Base-by-base conservation (phyloP, 2,329 filamentous ascomycete genomes). In the Chrysoporthe austroafricana region DNA sequence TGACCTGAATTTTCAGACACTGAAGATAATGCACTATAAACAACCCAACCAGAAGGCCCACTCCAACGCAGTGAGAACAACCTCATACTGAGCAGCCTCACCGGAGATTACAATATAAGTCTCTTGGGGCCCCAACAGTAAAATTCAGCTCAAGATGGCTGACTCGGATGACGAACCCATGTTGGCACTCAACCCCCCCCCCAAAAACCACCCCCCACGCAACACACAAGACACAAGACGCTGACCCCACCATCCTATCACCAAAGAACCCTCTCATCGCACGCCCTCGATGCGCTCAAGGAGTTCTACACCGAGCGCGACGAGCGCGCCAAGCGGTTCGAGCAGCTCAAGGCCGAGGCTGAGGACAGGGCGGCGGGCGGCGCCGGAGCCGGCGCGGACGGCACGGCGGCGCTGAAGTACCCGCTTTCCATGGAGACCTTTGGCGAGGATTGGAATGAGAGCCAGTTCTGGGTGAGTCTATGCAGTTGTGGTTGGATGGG, bases 391-490 rank as follows among this genome's bases (percentile, higher is more conserved):
- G 39, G 36, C 39, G 18, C 62, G 59, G 26, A 39, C 52, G n/a
- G 16, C 57, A 62, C 44, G 34, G 56, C 68, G 42, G 59, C 52
- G 66, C 66, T 69, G 21, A 63, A 72, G 44, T 72, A 70, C 43
- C 76, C 77, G 50, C 70, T 86, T 65, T 82, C 80, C 18, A 95
- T 95, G 86, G 87, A 91, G 42, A 81, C 85, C 1, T 96, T 95
- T 73, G 83, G 84, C 1, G 92, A 95, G 78, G 90, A 95, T 77
- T 96, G 92, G 92, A 92, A 94, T 74, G 86, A 90, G 74, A 91
- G 87, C 70, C 92, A 95, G 78, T 96, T 96, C 74, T 96, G 92
- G 92, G 89, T 92, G 82, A 50, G 83, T 75, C 26, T 26, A 26
- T 26, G 26, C 14, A n/a, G 14, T 44, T 50, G n/a, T 61, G 5